A percentile compares a stretch with the other conserved stretches of the same genome.
These are phyloP conservation scores for Scleroderma citrinum DNA, from an alignment of 768 basidiomycete genomes.

Conservation along the genomic window DNA sequence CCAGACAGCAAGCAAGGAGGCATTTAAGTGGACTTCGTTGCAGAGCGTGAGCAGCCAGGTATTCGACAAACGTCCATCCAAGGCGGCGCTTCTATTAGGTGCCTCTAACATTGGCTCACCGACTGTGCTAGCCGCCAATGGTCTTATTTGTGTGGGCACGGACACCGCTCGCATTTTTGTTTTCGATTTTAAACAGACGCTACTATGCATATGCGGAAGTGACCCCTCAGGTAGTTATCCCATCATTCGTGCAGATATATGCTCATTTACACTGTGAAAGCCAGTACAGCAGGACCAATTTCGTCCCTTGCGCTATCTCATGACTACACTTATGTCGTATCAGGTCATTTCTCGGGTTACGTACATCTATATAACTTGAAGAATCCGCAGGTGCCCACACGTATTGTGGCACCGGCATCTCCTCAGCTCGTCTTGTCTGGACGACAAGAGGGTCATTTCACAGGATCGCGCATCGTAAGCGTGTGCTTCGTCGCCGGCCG, in stretches of 20 bases:
- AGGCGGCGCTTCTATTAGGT: conserved; percentile 59
- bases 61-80: conserved; percentile 46
- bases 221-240: conserved; percentile 51
- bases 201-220: conserved; percentile 74
- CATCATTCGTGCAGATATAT: conserved; percentile 3
- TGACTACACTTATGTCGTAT: conserved; percentile 89
- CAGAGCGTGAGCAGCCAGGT: conserved; percentile 53
- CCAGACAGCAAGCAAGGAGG: conserved; percentile 39
- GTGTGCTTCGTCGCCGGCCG: conserved; percentile 86
- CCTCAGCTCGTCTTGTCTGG: conserved; percentile 65
- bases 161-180: conserved; percentile 72
- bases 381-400: conserved; percentile 59
- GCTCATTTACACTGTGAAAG: conserved; percentile 34
- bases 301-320: conserved; percentile 89
- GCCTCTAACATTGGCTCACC: conserved; percentile 57
- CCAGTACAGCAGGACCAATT: conserved; percentile 61
- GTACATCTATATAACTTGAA: conserved; percentile 83
- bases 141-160: conserved; percentile 86
- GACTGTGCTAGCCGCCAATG: conserved; percentile 79
- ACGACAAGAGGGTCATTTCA: conserved; percentile 80
- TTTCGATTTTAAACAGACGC: conserved; percentile 85
- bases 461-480: conserved; percentile 71
- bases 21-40: conserved; percentile 74
- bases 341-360: conserved; percentile 79
- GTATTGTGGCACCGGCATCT: conserved; percentile 66